These are phyloP conservation scores for Larix kaempferi DNA, from an alignment of 75 land plant genomes.

Conservation along the genomic window DNA sequence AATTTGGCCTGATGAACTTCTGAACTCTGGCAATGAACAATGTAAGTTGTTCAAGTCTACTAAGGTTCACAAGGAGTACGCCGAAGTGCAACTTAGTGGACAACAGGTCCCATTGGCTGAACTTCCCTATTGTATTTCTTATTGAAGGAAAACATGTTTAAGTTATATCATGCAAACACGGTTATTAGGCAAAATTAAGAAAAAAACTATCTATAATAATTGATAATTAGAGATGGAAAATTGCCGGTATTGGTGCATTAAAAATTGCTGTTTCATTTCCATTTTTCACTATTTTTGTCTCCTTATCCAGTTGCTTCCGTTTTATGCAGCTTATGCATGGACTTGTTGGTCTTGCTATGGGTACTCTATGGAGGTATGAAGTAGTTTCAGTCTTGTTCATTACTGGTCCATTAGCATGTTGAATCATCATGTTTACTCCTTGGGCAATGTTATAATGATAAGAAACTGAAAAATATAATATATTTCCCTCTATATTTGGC, in stretches of 20 bases:
- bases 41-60: too few relatives aligned
- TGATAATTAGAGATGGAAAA: neutral
- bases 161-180: neutral
- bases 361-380: slow-evolving; percentile 84
- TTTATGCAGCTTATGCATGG: slow-evolving; percentile 91
- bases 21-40: too few relatives aligned
- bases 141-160: neutral
- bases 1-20: too few relatives aligned
- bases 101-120: too few relatives aligned
- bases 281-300: neutral
- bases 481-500: neutral
- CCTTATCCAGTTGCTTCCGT: neutral
- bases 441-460: neutral
- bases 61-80: too few relatives aligned
- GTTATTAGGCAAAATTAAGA: neutral
- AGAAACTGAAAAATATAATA: neutral
- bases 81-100: too few relatives aligned
- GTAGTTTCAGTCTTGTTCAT: neutral
- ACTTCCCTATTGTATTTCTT: neutral
- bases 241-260: neutral
- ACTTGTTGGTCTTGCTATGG: slow-evolving; percentile 83
- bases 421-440: neutral
- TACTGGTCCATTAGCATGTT: neutral
- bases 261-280: neutral
- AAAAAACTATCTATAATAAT: neutral